phyloP scores from a whole-genome alignment of 345 rosid genomes.

The Acer saccharum region DNA sequence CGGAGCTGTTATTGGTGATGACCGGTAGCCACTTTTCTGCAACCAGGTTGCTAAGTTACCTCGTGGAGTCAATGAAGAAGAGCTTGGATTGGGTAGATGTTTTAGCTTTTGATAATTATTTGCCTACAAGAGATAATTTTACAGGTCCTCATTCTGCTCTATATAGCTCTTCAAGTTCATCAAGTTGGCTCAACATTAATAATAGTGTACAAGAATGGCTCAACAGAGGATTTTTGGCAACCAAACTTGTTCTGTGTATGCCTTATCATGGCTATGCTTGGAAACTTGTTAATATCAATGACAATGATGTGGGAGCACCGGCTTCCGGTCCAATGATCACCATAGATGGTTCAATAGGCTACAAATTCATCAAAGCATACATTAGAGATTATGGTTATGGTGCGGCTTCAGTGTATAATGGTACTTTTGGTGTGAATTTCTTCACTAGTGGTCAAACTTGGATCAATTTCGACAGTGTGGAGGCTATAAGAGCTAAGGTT shows the following conservation, averaged over 20 bases:
- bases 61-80: conserved; percentile 16
- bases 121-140: conserved; percentile 24
- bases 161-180: conserved; percentile 12
- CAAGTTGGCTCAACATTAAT: conserved; percentile 10
- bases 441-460: too few species aligned
- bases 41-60: conserved; percentile 16
- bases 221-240: conserved; percentile 20
- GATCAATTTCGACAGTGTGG: too few species aligned
- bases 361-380: conserved; percentile 8
- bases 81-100: conserved; percentile 34
- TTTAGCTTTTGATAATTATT: conserved; percentile 20
- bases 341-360: conserved; percentile 20
- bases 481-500: too few species aligned
- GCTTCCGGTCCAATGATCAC: conserved; percentile 27
- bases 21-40: conserved; percentile 4
- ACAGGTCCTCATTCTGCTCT: conserved; percentile 34
- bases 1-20: conserved; percentile 27
- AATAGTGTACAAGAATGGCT: conserved; percentile 25
- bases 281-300: conserved; percentile 16
- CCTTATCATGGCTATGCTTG: conserved; percentile 38
- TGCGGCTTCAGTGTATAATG: too few species aligned
- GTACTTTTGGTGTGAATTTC: too few species aligned
- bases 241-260: conserved; percentile 30
- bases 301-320: conserved; percentile 17
- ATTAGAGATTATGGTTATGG: conserved; percentile 5